Evolutionary conservation across 352 stramenopile species (phyloP), one percentile per base, ranked within the genome.

Genomic region (Phytophthora rubi): DNA sequence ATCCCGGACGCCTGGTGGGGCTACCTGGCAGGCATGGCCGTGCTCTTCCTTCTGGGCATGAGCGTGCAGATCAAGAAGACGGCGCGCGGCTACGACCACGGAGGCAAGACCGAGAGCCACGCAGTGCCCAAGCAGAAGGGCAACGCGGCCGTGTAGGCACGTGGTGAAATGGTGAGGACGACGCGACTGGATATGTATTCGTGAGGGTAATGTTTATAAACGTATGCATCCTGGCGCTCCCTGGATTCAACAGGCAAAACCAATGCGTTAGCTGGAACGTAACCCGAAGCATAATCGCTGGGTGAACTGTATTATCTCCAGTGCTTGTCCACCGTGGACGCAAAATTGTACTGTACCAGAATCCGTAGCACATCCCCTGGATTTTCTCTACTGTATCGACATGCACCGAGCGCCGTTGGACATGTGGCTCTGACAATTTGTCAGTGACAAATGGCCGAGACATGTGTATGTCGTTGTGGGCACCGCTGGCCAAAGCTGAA

Each of bases 1-100:
- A 85, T 96, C 39, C 83, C 83, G 7, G 73, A 71, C 23, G 83
- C 81, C 6, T 94, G 88, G 85, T 96, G 85, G 87, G 83, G 53
- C 13, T 96, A 96, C 66, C 45, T 96, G 57, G 80, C 71, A 4
- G 84, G 75, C 2, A 90, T 80, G 33, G 4, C 88, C 7, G 71
- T 81, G 47, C 65, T 88, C 32, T 92, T 92, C 49, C 7, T 85
- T 9, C n/a, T 91, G 48, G 88, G 85, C 13, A 76, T 88, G 75
- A 55, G 70, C 44, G 71, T 91, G 57, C 85, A 91, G 69, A 80
- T 91, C 53, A 79, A 76, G 64, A 89, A 89, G 75, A 89, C 81
- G 16, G 81, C 79, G 47, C 76, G 70, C 28, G 81, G 79, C 16
- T 77, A 87, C 45, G 70, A 86, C 62, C 80, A 89, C 65, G 53